Base-by-base conservation (phyloP, 2,329 filamentous ascomycete species). In the Amylocarpus encephaloides region DNA sequence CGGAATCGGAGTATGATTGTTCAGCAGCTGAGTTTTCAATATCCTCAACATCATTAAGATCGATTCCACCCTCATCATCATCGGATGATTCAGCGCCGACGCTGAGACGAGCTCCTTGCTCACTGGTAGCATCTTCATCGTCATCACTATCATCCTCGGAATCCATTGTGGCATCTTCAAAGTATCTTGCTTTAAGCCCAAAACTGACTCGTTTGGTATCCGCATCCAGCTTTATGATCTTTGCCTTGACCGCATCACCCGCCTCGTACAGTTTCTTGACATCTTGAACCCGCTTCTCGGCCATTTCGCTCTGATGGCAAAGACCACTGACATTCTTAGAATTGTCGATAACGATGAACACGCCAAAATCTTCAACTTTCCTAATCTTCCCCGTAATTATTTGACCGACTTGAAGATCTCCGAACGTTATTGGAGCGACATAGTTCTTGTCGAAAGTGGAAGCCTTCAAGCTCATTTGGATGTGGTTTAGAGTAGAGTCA, bases 321-420 rank as follows among this genome's bases (percentile, higher is more conserved):
- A 98, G 77, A 54, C 93, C 93, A 60, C 92, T 95, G 55, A 98
- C 82, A 59, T 95, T 95, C 49, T 80, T 77, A 4, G 91, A 94
- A 53, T 86, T 83, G 67, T 96, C 89, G 16, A 98, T 74, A 39
- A 94, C 80, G 60, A 98, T 86, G 67, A 98, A 98, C 5, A 92
- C 92, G 57, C 93, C 93, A 66, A 91, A 98, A 30, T 95, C 87
- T 64, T 95, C 88, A 2, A 97, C 90, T 69, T 94, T 95, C 61
- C 91, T 85, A 49, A 98, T 82, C 65, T 88, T 95, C 43, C 91
- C 93, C 11, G 88, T 95, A 32, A 98, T 78, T 30, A 90, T 73
- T 67, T 95, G 87, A 6, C 90, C 91, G 54, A 79, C 73, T 64
- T 85, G 81, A 50, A 97, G 73, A 59, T 95, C 88, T n/a, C 77